Percentiles rank a stretch among this genome's conserved stretches.
Conservation (phyloP, 1,284 basidiomycete species). For the Sporisorium iseilematis-ciliati region DNA sequence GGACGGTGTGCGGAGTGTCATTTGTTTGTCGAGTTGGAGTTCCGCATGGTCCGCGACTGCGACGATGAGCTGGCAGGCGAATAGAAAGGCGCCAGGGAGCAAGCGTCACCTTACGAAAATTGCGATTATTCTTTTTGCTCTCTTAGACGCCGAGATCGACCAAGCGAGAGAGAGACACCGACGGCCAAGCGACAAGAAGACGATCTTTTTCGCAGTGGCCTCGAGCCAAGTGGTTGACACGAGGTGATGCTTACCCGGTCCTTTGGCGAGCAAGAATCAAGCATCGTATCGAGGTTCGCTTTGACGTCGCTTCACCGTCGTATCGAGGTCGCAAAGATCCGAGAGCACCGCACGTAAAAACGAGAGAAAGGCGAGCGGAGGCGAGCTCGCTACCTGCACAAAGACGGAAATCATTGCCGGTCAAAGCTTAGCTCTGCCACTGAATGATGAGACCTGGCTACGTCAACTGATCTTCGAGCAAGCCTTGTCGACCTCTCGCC, state of each 20-base stretch:
- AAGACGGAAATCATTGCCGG: not conserved
- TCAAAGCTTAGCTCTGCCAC: too few species aligned
- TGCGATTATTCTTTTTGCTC: not conserved
- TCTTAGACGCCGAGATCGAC: conserved; percentile 4
- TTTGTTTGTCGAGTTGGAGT: not conserved
- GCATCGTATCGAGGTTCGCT: conserved; percentile 1
- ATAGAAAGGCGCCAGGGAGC: not conserved
- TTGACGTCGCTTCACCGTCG: not conserved
- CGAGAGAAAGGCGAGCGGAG: not conserved
- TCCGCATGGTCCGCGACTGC: not conserved
- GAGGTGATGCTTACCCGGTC: too few species aligned
- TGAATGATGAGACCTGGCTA: too few species aligned
- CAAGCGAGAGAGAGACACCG: conserved; percentile 1
- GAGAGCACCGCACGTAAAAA: not conserved
- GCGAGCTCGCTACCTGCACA: conserved; percentile 4
- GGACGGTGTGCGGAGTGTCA: conserved; percentile 1
- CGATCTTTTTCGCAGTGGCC: not conserved
- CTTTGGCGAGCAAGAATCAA: not conserved
- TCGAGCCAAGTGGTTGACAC: too few species aligned
- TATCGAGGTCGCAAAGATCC: conserved; percentile 1
- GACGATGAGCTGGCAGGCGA: conserved; percentile 4
- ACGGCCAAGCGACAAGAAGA: not conserved
- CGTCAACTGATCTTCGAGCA: not conserved
- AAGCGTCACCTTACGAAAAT: not conserved
- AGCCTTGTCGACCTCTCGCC: not conserved